A percentile compares a stretch with the other conserved stretches of the same genome.
Conservation (phyloP, 2,329 filamentous ascomycete genomes). For the Parasarocladium wereldwijsianum region DNA sequence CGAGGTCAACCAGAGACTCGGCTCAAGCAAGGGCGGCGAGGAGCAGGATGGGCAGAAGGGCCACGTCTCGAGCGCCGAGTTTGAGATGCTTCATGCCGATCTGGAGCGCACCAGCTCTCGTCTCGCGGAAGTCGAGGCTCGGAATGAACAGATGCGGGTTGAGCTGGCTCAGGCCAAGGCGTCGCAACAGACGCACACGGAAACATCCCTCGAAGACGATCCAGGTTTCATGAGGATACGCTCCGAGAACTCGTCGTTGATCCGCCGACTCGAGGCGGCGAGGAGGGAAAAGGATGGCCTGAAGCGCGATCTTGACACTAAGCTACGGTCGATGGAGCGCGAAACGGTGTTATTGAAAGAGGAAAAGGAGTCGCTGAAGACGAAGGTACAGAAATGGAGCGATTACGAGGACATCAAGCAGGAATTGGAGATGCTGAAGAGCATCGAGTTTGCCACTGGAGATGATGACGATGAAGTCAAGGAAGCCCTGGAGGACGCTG, state of each 20-base stretch:
- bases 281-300: slow-evolving; percentile 73
- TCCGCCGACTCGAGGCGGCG: slow-evolving; percentile 74
- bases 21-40: slow-evolving; percentile 56
- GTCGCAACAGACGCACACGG: slow-evolving; percentile 40
- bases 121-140: slow-evolving; percentile 78
- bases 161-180: slow-evolving; percentile 85
- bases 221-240: slow-evolving; percentile 75
- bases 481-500: slow-evolving; percentile 21
- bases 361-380: slow-evolving; percentile 66
- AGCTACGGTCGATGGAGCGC: slow-evolving; percentile 64
- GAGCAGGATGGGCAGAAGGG: slow-evolving; percentile 40
- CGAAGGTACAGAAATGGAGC: slow-evolving; percentile 74
- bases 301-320: slow-evolving; percentile 61
- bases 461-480: slow-evolving; percentile 54
- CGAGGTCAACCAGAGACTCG: slow-evolving; percentile 85
- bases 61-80: slow-evolving; percentile 70
- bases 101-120: slow-evolving; percentile 78
- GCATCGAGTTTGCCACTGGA: slow-evolving; percentile 89
- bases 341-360: slow-evolving; percentile 60
- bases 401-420: slow-evolving; percentile 96
- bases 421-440: slow-evolving; percentile 91
- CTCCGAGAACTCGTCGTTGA: slow-evolving; percentile 82
- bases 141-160: slow-evolving; percentile 83
- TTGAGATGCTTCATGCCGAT: slow-evolving; percentile 87
- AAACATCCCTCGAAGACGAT: slow-evolving; percentile 66